phyloP scores from a whole-genome alignment of 768 basidiomycete genomes.

The Podaxis pistillaris region DNA sequence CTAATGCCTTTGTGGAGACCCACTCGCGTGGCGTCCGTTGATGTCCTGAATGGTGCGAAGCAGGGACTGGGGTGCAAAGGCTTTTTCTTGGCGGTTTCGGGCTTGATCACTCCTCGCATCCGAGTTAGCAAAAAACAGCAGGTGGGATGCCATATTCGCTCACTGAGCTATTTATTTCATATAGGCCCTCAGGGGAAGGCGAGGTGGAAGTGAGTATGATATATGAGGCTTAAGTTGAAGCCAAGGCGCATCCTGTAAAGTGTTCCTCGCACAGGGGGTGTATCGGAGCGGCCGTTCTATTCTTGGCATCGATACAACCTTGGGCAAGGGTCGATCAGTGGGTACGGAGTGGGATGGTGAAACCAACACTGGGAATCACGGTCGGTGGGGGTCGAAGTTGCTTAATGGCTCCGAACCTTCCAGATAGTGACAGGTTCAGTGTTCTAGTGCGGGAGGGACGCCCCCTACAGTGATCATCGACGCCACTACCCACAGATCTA shows the following conservation, averaged over 20 bases:
- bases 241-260: neutral
- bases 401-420: neutral
- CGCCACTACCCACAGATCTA: neutral
- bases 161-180: neutral
- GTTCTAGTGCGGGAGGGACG: neutral
- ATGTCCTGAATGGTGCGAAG: neutral
- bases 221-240: neutral
- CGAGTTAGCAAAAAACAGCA: neutral
- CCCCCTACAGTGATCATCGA: neutral
- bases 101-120: neutral
- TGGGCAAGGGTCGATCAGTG: neutral
- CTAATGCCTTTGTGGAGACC: neutral
- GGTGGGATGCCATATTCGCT: constrained; percentile 2
- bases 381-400: neutral
- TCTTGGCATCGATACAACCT: neutral
- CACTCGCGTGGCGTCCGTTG: neutral
- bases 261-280: neutral
- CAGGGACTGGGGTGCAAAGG: neutral
- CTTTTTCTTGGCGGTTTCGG: neutral
- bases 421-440: neutral
- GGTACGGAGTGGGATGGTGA: neutral
- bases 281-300: neutral
- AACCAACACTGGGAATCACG: neutral
- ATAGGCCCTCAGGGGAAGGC: neutral
- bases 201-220: neutral